These are phyloP conservation scores for Paxillus involutus DNA, from an alignment of 768 basidiomycete genomes.

Conservation along the genomic window DNA sequence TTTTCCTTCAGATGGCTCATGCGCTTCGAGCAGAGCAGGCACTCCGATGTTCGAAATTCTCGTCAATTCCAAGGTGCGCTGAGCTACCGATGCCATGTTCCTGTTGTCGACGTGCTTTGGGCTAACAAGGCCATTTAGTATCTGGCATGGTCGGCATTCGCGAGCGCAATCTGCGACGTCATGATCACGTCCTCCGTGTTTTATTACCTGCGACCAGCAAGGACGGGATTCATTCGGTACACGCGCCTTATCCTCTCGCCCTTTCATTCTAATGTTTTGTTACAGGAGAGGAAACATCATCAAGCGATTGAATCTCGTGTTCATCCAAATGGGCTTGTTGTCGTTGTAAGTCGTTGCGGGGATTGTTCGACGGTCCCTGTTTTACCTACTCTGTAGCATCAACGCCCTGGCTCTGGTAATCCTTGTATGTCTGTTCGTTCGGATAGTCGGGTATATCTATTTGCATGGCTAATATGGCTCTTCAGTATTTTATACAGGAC, in stretches of 20 bases:
- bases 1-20: too few species aligned
- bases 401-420: conserved; percentile 7
- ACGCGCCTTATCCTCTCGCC: background rate
- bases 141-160: conserved; percentile 4
- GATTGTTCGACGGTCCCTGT: background rate
- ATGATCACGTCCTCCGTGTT: conserved; percentile 17
- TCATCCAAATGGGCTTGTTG: conserved; percentile 21
- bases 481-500: conserved; percentile 18
- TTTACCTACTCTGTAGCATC: conserved; percentile 1
- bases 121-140: conserved; percentile 3
- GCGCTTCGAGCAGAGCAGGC: conserved; percentile 6
- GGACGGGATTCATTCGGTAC: conserved; percentile 13
- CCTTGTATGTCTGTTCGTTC: conserved; percentile 7
- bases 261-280: background rate
- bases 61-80: conserved; percentile 4
- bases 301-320: conserved; percentile 10
- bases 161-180: conserved; percentile 20
- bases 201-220: conserved; percentile 14
- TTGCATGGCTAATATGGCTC: background rate
- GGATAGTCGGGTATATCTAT: background rate
- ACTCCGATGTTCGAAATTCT: conserved; percentile 6
- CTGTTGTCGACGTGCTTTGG: background rate
- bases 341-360: conserved; percentile 8
- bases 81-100: background rate
- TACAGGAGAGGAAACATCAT: conserved; percentile 12